Percentiles rank a stretch among this genome's conserved stretches.
phyloP scores from a whole-genome alignment of 768 basidiomycete species.

The Mrakia frigida region DNA sequence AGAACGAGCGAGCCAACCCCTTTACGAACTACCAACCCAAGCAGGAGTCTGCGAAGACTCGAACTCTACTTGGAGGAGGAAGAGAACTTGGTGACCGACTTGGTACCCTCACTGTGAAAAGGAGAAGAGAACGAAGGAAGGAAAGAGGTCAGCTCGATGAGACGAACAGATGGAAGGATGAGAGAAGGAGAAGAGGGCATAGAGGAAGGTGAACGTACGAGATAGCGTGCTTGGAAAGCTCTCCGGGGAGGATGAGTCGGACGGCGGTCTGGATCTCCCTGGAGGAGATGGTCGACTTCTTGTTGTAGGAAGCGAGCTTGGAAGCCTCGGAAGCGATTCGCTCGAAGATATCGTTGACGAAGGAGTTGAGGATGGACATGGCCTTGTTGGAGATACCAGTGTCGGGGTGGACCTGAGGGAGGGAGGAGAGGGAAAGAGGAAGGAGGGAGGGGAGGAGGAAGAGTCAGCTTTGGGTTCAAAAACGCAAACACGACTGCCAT shows the following conservation, averaged over 20 bases:
- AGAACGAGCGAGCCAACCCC: not conserved
- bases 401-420: conserved; percentile 96
- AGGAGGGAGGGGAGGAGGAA: conserved; percentile 55
- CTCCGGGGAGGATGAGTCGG: too few relatives aligned
- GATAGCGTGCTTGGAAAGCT: too few relatives aligned
- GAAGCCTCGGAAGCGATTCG: conserved; percentile 85
- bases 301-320: conserved; percentile 93
- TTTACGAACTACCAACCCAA: not conserved
- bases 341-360: conserved; percentile 92
- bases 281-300: conserved; percentile 97
- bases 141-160: not conserved
- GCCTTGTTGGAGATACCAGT: conserved; percentile 98
- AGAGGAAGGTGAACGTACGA: conserved; percentile 94
- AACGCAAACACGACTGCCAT: not conserved
- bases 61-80: conserved; percentile 26
- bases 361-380: conserved; percentile 85
- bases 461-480: not conserved
- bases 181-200: conserved; percentile 48
- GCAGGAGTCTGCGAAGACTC: not conserved
- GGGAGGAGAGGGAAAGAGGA: conserved; percentile 53
- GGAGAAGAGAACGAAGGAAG: conserved; percentile 49
- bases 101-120: conserved; percentile 89
- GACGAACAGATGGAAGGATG: not conserved
- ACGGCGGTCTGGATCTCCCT: too few relatives aligned
- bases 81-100: conserved; percentile 65